Conservation (phyloP, 768 basidiomycete species). For the Suillus subalutaceus region DNA sequence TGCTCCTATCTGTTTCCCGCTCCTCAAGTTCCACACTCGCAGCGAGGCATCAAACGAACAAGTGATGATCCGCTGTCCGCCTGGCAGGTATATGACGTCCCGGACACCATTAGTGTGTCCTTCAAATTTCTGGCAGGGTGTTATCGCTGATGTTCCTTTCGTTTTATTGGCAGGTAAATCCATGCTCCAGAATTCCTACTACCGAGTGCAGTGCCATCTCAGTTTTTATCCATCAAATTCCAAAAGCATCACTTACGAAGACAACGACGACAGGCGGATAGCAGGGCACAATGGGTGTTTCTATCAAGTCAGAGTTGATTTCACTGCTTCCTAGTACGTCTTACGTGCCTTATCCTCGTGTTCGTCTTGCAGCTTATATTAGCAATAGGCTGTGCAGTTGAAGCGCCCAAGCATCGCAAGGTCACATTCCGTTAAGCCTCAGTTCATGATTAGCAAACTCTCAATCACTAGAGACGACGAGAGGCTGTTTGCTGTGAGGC, state of each 20-base stretch:
- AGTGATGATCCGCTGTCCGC: background rate
- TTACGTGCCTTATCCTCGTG: too few relatives aligned
- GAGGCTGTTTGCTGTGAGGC: too few relatives aligned
- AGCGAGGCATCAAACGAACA: background rate
- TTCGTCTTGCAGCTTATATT: too few relatives aligned
- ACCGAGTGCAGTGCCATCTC: background rate
- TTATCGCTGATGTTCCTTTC: background rate
- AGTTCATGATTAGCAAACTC: too few relatives aligned
- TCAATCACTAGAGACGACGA: too few relatives aligned
- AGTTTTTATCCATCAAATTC: background rate
- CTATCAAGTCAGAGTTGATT: background rate
- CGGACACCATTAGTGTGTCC: background rate
- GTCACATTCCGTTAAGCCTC: too few relatives aligned
- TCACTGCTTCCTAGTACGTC: too few relatives aligned
- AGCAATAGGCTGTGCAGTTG: too few relatives aligned
- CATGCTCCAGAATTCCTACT: background rate
- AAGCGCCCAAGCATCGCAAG: too few relatives aligned
- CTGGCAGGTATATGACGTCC: background rate
- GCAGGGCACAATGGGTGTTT: background rate
- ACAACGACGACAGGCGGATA: background rate
- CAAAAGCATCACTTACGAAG: background rate
- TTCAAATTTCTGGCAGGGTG: background rate
- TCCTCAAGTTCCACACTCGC: background rate
- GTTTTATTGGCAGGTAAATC: background rate
- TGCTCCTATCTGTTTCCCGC: background rate